Conservation (phyloP, 371 early-diverging fungal species). For the Lichtheimia ornata region DNA sequence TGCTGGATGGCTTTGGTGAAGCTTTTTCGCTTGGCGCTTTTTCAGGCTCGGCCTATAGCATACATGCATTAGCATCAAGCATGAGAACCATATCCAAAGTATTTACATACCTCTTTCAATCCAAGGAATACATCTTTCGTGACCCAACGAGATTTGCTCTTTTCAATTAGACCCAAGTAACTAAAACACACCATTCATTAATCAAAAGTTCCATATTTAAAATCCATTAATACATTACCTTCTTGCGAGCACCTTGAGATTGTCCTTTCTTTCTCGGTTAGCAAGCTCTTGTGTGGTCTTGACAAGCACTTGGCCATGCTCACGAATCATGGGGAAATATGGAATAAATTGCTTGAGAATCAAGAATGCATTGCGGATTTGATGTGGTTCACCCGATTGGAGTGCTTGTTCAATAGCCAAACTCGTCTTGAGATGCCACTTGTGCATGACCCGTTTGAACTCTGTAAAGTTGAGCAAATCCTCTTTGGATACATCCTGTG, state of each 20-base stretch:
- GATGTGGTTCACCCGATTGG: conserved; percentile 66
- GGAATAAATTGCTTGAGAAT: conserved; percentile 66
- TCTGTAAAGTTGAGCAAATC: conserved; percentile 64
- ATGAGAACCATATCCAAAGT: neutral
- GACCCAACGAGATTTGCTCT: conserved; percentile 34
- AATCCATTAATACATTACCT: conserved; percentile 19
- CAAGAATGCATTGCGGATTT: conserved; percentile 74
- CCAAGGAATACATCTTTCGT: conserved; percentile 35
- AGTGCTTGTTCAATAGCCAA: conserved; percentile 50
- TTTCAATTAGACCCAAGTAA: conserved; percentile 35
- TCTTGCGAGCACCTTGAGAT: conserved; percentile 46
- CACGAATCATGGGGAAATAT: conserved; percentile 61
- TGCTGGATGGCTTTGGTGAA: conserved; percentile 12
- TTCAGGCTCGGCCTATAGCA: conserved; percentile 4
- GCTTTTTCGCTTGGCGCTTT: neutral
- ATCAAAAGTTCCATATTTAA: neutral
- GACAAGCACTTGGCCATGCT: conserved; percentile 52
- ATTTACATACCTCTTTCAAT: conserved; percentile 8
- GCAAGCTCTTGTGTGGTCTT: conserved; percentile 35
- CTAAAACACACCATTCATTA: conserved; percentile 5
- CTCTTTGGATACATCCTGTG: conserved; percentile 50
- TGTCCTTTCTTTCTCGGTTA: conserved; percentile 32
- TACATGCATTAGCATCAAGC: neutral
- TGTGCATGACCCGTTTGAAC: conserved; percentile 73
- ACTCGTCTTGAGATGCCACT: conserved; percentile 76